Evolutionary conservation across 768 basidiomycete genomes (phyloP).

Genomic region (Rhodotorula diobovata): DNA sequence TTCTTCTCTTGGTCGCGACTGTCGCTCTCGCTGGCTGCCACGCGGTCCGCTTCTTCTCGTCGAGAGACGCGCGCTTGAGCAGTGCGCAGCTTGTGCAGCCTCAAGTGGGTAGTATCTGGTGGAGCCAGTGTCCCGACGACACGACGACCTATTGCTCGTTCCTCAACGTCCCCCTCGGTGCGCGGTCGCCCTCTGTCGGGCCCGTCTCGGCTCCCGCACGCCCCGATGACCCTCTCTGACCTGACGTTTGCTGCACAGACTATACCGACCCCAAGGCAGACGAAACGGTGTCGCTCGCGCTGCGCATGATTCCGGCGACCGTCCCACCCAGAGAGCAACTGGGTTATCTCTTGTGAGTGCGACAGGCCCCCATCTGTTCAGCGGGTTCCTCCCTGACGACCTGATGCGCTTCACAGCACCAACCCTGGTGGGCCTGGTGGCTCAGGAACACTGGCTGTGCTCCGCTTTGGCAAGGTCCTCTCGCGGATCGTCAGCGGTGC

Average conservation of each 20-base stretch:
- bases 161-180: constrained; percentile 36
- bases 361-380: no score
- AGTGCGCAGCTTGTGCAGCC: neutral
- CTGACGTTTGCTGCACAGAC: neutral
- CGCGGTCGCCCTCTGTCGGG: neutral
- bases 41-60: neutral
- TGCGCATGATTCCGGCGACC: constrained; percentile 35
- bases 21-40: neutral
- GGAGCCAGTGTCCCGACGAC: constrained; percentile 33
- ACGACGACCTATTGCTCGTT: constrained; percentile 19
- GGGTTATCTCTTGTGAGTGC: constrained; percentile 27
- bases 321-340: constrained; percentile 22
- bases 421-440: constrained; percentile 41
- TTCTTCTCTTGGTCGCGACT: neutral
- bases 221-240: no score
- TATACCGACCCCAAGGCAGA: constrained; percentile 24
- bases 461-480: constrained; percentile 10
- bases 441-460: constrained; percentile 23
- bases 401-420: neutral
- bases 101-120: constrained; percentile 1
- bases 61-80: neutral
- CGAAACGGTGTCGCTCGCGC: constrained; percentile 33
- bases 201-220: neutral
- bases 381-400: neutral
- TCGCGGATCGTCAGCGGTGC: constrained; percentile 21